Base-by-base conservation (phyloP, 139 green algal genomes). In the Trebouxia sp. region DNA sequence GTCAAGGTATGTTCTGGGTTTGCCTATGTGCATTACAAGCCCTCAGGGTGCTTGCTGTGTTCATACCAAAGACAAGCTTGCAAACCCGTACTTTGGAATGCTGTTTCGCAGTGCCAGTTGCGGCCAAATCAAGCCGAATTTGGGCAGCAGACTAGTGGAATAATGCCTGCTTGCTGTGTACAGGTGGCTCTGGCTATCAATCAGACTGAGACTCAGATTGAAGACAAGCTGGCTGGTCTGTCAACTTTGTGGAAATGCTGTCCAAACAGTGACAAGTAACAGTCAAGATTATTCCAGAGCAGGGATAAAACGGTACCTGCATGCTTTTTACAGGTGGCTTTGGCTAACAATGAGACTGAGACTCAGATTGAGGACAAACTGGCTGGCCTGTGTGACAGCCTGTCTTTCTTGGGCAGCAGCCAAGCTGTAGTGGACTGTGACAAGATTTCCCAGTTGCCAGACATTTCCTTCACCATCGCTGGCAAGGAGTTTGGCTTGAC, bases 361-460 rank as follows among this genome's bases (percentile, higher is more conserved):
- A 70, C 82, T 6, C 55, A 89, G 85, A 87, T 88, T 43, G 45
- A 84, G 75, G 83, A 84, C 53, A 55, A 56, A 14, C 85, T 94
- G 83, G 89, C 87, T 42, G 45, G 80, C 41, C 65, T 92, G 67
- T 96, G 92, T 65, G 85, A 94, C 65, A 86, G 85, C 20, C 83
- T 95, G 35, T 76, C 87, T 41, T 87, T 95, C 80, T 75, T 85
- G 6, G 85, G 84, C 43, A 87, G 88, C 58, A 83, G 83, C 58
- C 76, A 91, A 76, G 88, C 91, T 10, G 83, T 94, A 50, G 91
- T 99, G n/a, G 91, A 98, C 82, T 99, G 96, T 85, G 80, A 83
- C 30, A 83, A 86, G 45, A 69, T 98, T 22, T n/a, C 72, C 42
- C 43, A 48, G 5, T 91, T 99, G 90, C 96, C 96, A 26, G 58